Base-by-base conservation (phyloP, 352 stramenopile species). In the Aphanomyces euteiches region DNA sequence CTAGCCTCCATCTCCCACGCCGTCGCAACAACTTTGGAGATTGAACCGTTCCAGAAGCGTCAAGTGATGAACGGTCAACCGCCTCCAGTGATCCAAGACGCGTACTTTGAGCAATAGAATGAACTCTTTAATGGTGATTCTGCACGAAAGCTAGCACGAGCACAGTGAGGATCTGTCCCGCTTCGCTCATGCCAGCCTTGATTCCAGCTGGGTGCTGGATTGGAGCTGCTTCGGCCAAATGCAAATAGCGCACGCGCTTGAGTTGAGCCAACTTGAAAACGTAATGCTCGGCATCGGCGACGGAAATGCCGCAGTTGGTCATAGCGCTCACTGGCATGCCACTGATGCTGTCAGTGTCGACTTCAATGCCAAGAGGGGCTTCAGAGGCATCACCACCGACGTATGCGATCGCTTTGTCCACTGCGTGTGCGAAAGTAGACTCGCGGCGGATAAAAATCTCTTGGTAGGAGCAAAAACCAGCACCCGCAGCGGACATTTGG, bases 271-370 rank as follows among this genome's bases (percentile, higher is more conserved):
- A 17, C 12, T 56, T 54, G 64, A 63, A 47, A 17, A 70, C 64
- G 13, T 61, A 70, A 39, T 70, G 53, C 54, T 70, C 64, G 37
- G 64, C 64, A 28, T 70, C 64, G 12, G 64, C 45, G 39, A 70
- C 64, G 8, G 64, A 70, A 43, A 70, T 60, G 19, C 64, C 64
- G 54, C 64, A 70, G 40, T 70, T 70, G 54, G 64, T 70, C 64
- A 70, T 60, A 50, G 64, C 64, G 40, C 64, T 70, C n/a, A 70
- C 64, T n/a, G 64, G 64, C 64, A 70, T 70, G 13, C 64, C 64
- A 4, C 17, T 47, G 54, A 70, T 70, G 54, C 64, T 70, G 19
- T 70, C 64, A 37, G 64, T 70, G 54, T 70, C 64, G 15, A 70
- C 64, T 63, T 70, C 64, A 15, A 70, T 17, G 36, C 64, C 64